Base-by-base conservation (phyloP, 23 red algal genomes). In the Gracilaria caudata region DNA sequence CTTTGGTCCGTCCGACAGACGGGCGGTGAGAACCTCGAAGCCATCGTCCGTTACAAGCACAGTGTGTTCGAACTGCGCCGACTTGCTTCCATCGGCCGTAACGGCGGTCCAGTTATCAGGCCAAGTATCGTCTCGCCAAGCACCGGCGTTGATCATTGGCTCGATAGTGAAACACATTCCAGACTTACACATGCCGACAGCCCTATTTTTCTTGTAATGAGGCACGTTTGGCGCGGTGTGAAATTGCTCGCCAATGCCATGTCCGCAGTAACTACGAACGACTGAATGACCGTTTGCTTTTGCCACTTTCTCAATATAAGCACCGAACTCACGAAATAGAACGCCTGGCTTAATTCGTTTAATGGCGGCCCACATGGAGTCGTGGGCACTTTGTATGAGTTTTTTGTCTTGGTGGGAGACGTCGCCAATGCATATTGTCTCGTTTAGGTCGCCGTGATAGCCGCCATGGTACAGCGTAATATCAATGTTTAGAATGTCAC, bases 401-500 rank as follows among this genome's bases (percentile, higher is more conserved):
- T 47, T 19, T 68, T 92, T 92, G 51, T 79, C 55, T 24, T 66
- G 86, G 9, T 86, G 56, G 34, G 66, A 68, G 25, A 75, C 90
- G 44, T 87, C 63, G 64, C 96, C 96, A 36, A 98, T 90, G 34
- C 94, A 58, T 36, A 92, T 78, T n/a, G 93, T 98, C 43, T 98
- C 96, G 71, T 98, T 98, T 73, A 98, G 66, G 61, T 98, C 96
- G 63, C 96, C 96, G 64, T 98, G 96, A 57, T 86, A 93, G 46
- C 96, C 96, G 47, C 73, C 78, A 38, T 92, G 85, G 47, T 98
- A 98, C 57, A 98, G 64, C 13, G 96, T 95, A 30, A 98, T 92
- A 73, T 98, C 96, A 43, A 98, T 89, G 77, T 98, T 94, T 4
- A 98, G 60, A 94, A 98, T 98, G 79, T 98, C 96, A 39, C 96